Base-by-base conservation (phyloP, 352 stramenopile genomes). In the Globisporangium splendens region DNA sequence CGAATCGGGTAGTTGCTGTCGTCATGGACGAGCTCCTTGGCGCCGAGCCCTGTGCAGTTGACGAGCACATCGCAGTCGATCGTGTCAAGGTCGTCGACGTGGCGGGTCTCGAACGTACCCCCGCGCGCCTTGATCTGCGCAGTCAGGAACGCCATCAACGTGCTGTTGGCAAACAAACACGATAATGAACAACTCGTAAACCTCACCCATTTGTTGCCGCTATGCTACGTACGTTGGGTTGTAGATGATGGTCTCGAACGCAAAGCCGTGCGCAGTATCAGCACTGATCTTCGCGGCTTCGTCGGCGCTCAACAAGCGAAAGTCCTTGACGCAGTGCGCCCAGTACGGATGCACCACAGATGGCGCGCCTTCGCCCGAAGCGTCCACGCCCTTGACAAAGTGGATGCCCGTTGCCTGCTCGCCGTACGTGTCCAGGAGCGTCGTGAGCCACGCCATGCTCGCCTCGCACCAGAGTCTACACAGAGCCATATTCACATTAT, bases 241-340 rank as follows among this genome's bases (percentile, higher is more conserved):
- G 73, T 86, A 88, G 56, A 91, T 79, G 61, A 88, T 75, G 15
- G 80, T 83, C 44, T 64, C 63, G 52, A 86, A 86, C 43, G 72
- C 55, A 42, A 67, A 82, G 31, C 80, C 80, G 44, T 89, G 77
- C 3, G 65, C 65, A 13, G 75, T 75, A 22, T 68, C 74, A 0
- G 75, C 62, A 6, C 63, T 70, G 47, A 84, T 68, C 8, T 66
- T 44, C 0, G 35, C 43, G 7, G 73, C 77, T 50, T 90, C 76
- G 10, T 73, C 62, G 0, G 28, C 57, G 44, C 62, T 70, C 13
- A 90, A 52, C 18, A 85, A 43, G 2, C 74, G 72, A 61, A 85
- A 88, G 55, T 83, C 67, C 43, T 79, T 62, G 13, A 85, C 80
- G 42, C 72, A 86, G 46, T 88, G 78, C 0, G 78, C 77, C 80